Percentiles rank a stretch among this genome's conserved stretches.
Evolutionary conservation across 352 stramenopile species (phyloP).

Genomic region (Pythium guiyangense): DNA sequence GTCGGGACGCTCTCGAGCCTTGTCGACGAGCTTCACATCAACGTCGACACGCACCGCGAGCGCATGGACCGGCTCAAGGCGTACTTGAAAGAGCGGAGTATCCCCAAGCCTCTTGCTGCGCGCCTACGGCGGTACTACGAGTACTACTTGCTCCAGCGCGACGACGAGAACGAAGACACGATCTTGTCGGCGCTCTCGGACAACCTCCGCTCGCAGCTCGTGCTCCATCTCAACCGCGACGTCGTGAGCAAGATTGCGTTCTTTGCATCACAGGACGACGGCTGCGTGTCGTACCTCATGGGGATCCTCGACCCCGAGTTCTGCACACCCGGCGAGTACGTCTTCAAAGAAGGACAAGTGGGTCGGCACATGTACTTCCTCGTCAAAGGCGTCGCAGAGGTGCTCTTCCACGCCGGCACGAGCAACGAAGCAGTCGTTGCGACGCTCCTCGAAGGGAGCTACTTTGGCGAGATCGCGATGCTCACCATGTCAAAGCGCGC

Average conservation of each 20-base stretch:
- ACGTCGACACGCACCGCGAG: slow-evolving; percentile 39
- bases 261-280: slow-evolving; percentile 74
- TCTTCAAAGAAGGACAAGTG: slow-evolving; percentile 80
- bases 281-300: slow-evolving; percentile 82
- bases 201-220: slow-evolving; percentile 65
- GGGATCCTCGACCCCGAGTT: slow-evolving; percentile 71
- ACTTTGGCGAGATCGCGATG: slow-evolving; percentile 84
- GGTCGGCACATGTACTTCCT: slow-evolving; percentile 85
- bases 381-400: slow-evolving; percentile 65
- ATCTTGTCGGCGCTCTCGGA: slow-evolving; percentile 71
- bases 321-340: slow-evolving; percentile 71
- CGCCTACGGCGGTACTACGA: slow-evolving; percentile 75
- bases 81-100: slow-evolving; percentile 60
- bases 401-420: slow-evolving; percentile 60
- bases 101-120: slow-evolving; percentile 46
- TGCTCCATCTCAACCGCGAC: slow-evolving; percentile 77
- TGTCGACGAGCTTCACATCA: slow-evolving; percentile 66
- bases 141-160: slow-evolving; percentile 69
- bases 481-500: slow-evolving; percentile 73
- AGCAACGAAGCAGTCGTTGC: slow-evolving; percentile 52
- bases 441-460: slow-evolving; percentile 62
- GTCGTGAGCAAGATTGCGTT: slow-evolving; percentile 81
- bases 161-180: slow-evolving; percentile 67
- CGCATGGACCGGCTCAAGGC: slow-evolving; percentile 76
- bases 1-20: slow-evolving; percentile 74